A percentile compares a stretch with the other conserved stretches of the same genome.
Conservation (phyloP, 2,329 filamentous ascomycete species). For the Westerdykella sp. region DNA sequence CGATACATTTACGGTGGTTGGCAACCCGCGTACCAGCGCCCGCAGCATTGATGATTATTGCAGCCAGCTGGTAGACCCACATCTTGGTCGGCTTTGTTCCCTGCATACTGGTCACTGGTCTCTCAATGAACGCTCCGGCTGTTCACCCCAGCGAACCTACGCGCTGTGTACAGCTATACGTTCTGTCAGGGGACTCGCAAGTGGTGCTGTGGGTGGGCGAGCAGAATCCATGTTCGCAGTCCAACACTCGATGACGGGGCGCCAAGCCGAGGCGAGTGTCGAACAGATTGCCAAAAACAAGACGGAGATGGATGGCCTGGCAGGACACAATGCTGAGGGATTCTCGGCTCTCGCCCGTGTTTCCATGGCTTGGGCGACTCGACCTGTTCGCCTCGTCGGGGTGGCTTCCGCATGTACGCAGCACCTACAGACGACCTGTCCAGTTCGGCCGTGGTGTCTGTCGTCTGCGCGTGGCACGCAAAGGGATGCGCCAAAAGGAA, state of each 20-base stretch:
- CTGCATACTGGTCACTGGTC: conserved; percentile 15
- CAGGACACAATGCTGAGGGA: neutral
- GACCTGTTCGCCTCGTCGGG: too few species aligned
- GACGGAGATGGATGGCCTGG: neutral
- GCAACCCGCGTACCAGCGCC: conserved; percentile 7
- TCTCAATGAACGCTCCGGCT: conserved; percentile 16
- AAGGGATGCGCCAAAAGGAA: too few species aligned
- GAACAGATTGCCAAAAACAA: neutral
- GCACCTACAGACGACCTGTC: too few species aligned
- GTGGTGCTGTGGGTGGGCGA: conserved; percentile 5
- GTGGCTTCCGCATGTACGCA: too few species aligned
- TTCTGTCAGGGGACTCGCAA: too few species aligned
- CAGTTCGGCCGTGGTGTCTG: too few species aligned
- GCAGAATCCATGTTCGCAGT: conserved; percentile 1
- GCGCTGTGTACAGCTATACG: neutral
- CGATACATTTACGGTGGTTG: neutral
- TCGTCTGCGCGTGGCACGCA: too few species aligned
- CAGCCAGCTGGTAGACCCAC: neutral
- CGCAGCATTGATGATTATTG: conserved; percentile 7
- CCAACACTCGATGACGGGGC: conserved; percentile 1
- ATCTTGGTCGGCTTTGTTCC: conserved; percentile 10
- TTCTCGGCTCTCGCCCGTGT: too few species aligned
- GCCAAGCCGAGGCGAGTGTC: conserved; percentile 5
- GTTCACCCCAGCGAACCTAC: conserved; percentile 19
- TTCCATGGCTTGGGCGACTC: too few species aligned